Percentiles rank a stretch among this genome's conserved stretches.
Conservation (phyloP, 768 basidiomycete genomes). For the Sarcodon sp. region DNA sequence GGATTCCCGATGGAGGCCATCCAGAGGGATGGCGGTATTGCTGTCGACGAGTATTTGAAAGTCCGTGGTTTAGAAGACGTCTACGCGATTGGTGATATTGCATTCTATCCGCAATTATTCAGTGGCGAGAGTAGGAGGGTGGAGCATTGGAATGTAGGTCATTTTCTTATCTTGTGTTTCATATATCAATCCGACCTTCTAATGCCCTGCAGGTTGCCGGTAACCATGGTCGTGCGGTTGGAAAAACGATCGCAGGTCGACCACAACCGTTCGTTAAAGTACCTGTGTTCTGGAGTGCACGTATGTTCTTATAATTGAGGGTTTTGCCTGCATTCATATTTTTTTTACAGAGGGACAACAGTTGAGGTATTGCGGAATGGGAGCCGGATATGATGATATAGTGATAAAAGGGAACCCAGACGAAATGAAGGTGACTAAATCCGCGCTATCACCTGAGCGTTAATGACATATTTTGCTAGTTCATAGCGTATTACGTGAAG, state of each 20-base stretch:
- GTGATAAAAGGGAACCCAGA: conserved; percentile 63
- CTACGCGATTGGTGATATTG: conserved; percentile 78
- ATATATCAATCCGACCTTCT: background rate
- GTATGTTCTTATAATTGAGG: conserved; percentile 27
- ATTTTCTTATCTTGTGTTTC: background rate
- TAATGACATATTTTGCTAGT: conserved; percentile 24
- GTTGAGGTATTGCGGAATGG: conserved; percentile 73
- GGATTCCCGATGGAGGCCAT: conserved; percentile 34
- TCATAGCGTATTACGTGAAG: conserved; percentile 71
- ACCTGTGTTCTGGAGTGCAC: conserved; percentile 86
- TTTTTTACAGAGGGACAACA: conserved; percentile 60
- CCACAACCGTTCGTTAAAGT: conserved; percentile 64
- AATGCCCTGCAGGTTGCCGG: conserved; percentile 47
- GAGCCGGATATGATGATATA: conserved; percentile 60
- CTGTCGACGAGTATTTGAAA: conserved; percentile 62
- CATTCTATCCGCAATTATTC: conserved; percentile 53
- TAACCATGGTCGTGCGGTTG: conserved; percentile 80
- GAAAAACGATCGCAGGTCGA: conserved; percentile 55
- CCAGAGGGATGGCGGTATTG: conserved; percentile 67
- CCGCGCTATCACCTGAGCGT: background rate
- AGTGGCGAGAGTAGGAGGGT: conserved; percentile 45
- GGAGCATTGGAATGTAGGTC: conserved; percentile 83
- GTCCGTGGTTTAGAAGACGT: conserved; percentile 41
- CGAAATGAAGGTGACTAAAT: conserved; percentile 55
- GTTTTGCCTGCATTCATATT: background rate